These are phyloP conservation scores for Russula griseocarnosa DNA, from an alignment of 768 basidiomycete species.

Conservation along the genomic window DNA sequence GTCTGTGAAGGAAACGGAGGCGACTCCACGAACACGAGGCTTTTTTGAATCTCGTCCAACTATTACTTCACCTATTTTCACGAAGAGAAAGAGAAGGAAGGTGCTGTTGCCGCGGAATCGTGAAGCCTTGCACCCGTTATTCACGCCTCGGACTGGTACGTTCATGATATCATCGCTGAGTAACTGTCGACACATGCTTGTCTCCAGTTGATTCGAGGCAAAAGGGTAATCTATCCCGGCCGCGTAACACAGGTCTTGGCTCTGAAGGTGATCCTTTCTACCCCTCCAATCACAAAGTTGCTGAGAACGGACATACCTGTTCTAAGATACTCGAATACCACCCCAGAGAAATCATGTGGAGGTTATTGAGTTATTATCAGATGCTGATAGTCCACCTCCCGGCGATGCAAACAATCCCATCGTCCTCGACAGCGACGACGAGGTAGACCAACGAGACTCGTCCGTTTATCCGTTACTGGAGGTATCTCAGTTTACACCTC, in stretches of 20 bases:
- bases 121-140: conserved; percentile 1
- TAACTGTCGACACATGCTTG: not conserved
- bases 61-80: not conserved
- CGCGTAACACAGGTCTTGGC: not conserved
- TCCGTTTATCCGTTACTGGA: not conserved
- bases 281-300: not conserved
- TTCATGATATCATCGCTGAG: not conserved
- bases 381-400: conserved; percentile 3
- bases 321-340: conserved; percentile 1
- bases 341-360: not conserved
- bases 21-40: not conserved
- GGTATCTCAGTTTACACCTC: not conserved
- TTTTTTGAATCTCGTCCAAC: not conserved
- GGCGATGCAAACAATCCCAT: conserved; percentile 22
- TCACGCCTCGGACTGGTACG: conserved; percentile 4
- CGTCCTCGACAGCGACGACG: conserved; percentile 22
- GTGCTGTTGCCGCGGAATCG: conserved; percentile 5
- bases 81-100: conserved; percentile 12
- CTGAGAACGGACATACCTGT: conserved; percentile 1
- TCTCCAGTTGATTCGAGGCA: not conserved
- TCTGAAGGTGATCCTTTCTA: conserved; percentile 8
- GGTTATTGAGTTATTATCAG: conserved; percentile 15
- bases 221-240: not conserved
- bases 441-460: not conserved
- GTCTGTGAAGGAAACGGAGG: not conserved